Evolutionary conservation across 768 basidiomycete genomes (phyloP).

Genomic region (Artomyces pyxidatus): DNA sequence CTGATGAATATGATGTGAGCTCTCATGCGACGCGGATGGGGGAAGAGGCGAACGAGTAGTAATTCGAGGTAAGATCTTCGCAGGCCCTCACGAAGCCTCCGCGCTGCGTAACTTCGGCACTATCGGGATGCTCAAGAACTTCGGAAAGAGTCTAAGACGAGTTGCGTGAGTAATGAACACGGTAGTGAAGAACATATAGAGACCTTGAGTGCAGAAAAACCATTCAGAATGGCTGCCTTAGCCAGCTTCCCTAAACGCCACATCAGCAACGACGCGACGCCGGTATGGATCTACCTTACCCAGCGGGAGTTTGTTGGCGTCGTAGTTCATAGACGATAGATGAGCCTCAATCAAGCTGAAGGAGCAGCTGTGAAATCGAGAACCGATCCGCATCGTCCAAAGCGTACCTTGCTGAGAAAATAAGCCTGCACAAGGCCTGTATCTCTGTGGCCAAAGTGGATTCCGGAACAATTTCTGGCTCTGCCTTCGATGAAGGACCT

Average conservation of each 20-base stretch:
- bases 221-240: slow-evolving; percentile 50
- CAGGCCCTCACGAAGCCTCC: slow-evolving; percentile 35
- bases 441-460: slow-evolving; percentile 36
- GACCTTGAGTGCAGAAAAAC: slow-evolving; percentile 52
- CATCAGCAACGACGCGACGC: background rate
- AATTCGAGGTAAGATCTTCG: slow-evolving; percentile 38
- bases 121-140: slow-evolving; percentile 38
- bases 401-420: slow-evolving; percentile 41
- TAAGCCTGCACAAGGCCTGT: slow-evolving; percentile 42
- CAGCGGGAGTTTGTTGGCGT: slow-evolving; percentile 55
- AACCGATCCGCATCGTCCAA: no score
- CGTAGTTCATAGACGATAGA: slow-evolving; percentile 57
- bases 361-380: background rate
- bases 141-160: slow-evolving; percentile 25
- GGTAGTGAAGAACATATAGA: background rate
- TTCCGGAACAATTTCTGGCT: slow-evolving; percentile 33
- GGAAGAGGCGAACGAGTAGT: slow-evolving; percentile 43
- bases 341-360: slow-evolving; percentile 43
- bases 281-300: slow-evolving; percentile 24
- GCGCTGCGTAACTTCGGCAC: slow-evolving; percentile 28
- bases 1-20: slow-evolving; percentile 21
- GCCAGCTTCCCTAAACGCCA: slow-evolving; percentile 41
- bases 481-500: slow-evolving; percentile 24
- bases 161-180: background rate
- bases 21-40: background rate